Conservation (phyloP, 306 rosid species). For the Senna siamea region DNA sequence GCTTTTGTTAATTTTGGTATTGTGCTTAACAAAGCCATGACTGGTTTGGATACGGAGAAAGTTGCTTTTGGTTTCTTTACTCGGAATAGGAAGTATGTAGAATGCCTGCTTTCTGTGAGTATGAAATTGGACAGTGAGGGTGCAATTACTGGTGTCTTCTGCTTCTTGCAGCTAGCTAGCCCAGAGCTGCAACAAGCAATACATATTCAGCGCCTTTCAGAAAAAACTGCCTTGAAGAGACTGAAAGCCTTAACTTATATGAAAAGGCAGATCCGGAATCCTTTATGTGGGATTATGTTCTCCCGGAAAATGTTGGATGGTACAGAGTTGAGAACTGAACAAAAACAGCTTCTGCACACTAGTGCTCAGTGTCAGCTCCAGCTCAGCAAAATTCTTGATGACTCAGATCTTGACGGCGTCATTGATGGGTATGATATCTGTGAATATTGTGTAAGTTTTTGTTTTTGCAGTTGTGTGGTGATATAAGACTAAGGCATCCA, state of each 20-base stretch:
- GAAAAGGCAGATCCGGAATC: conserved; percentile 78
- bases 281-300: conserved; percentile 70
- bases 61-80: conserved; percentile 71
- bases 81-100: conserved; percentile 69
- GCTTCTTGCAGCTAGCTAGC: conserved; percentile 96
- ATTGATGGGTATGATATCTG: conserved; percentile 73
- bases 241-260: conserved; percentile 67
- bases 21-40: conserved; percentile 77
- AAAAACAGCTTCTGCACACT: conserved; percentile 67
- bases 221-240: conserved; percentile 87
- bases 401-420: conserved; percentile 88
- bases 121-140: conserved; percentile 82
- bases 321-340: conserved; percentile 74
- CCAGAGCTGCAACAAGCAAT: conserved; percentile 87
- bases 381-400: conserved; percentile 88
- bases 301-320: conserved; percentile 73
- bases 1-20: conserved; percentile 82
- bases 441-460: background rate
- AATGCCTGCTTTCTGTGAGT: conserved; percentile 83
- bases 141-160: conserved; percentile 78
- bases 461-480: conserved; percentile 10
- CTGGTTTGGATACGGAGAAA: conserved; percentile 74
- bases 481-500: background rate
- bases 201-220: conserved; percentile 80
- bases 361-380: conserved; percentile 81